Evolutionary conservation across 2,329 filamentous ascomycete species (phyloP).

Genomic region (Dactylellina haptotyla): DNA sequence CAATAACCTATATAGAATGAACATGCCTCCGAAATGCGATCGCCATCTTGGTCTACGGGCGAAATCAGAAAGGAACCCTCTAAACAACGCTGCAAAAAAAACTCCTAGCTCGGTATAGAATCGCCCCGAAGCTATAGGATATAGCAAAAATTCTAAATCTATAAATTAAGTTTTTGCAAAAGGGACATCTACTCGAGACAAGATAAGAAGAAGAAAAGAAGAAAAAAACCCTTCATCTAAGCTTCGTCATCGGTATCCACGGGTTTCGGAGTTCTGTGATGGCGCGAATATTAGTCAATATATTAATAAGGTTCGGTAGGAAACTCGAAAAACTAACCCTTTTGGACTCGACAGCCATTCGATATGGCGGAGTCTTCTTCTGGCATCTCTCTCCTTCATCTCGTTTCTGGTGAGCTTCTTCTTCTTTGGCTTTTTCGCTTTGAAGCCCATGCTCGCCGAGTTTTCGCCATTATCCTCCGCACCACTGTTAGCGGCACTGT

Average conservation of each 20-base stretch:
- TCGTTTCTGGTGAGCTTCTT: conserved; percentile 99
- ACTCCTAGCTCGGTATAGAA: neutral
- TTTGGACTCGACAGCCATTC: conserved; percentile 86
- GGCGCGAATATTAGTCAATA: conserved; percentile 5
- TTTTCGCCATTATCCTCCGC: conserved; percentile 64
- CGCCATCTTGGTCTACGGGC: too few species aligned
- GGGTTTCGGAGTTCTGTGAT: conserved; percentile 56
- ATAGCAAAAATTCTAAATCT: neutral
- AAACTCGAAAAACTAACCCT: conserved; percentile 63
- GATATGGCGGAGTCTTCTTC: conserved; percentile 85
- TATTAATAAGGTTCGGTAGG: neutral
- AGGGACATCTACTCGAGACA: neutral
- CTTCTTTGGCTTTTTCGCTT: conserved; percentile 81
- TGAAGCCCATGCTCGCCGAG: conserved; percentile 77
- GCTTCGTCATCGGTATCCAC: conserved; percentile 58
- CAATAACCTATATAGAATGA: too few species aligned
- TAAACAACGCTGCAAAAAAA: neutral
- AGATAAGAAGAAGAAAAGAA: neutral
- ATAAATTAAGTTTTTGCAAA: neutral
- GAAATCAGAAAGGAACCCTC: neutral
- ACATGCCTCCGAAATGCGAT: too few species aligned
- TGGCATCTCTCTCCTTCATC: conserved; percentile 88
- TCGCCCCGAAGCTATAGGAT: too few species aligned
- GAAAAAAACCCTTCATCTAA: neutral
- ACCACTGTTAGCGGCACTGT: conserved; percentile 84